Conservation (phyloP, 2,329 filamentous ascomycete genomes). For the Aureobasidium sp. region DNA sequence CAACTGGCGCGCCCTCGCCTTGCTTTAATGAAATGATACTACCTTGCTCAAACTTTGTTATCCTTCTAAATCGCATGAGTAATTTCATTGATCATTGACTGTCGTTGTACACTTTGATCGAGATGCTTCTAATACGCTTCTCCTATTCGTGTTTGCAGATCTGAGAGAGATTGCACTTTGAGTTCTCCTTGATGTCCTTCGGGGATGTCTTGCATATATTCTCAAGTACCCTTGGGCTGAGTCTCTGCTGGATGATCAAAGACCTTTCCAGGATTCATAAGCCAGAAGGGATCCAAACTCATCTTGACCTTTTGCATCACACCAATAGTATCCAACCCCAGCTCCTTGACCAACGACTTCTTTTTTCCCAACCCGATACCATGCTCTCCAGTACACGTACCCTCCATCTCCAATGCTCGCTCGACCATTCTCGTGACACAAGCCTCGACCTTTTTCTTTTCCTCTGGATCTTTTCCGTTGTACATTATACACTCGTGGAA, state of each 20-base stretch:
- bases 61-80: too few species aligned
- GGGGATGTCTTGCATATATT: not conserved
- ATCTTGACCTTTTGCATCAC: slow-evolving; percentile 80
- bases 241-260: slow-evolving; percentile 50
- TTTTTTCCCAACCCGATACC: slow-evolving; percentile 84
- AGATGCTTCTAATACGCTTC: too few species aligned
- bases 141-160: too few species aligned
- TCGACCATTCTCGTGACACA: slow-evolving; percentile 87
- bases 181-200: too few species aligned
- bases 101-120: too few species aligned
- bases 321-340: slow-evolving; percentile 70
- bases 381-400: slow-evolving; percentile 85
- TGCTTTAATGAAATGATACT: not conserved
- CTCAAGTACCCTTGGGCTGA: not conserved
- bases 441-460: slow-evolving; percentile 67
- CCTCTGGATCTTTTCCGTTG: slow-evolving; percentile 59
- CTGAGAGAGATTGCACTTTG: too few species aligned
- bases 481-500: slow-evolving; percentile 94
- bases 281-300: slow-evolving; percentile 78
- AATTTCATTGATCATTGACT: too few species aligned
- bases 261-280: slow-evolving; percentile 90
- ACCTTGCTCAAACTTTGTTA: not conserved
- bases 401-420: slow-evolving; percentile 87
- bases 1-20: not conserved
- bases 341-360: slow-evolving; percentile 66